These are phyloP conservation scores for Aquilaria yunnanensis DNA, from an alignment of 345 rosid genomes.

Conservation along the genomic window DNA sequence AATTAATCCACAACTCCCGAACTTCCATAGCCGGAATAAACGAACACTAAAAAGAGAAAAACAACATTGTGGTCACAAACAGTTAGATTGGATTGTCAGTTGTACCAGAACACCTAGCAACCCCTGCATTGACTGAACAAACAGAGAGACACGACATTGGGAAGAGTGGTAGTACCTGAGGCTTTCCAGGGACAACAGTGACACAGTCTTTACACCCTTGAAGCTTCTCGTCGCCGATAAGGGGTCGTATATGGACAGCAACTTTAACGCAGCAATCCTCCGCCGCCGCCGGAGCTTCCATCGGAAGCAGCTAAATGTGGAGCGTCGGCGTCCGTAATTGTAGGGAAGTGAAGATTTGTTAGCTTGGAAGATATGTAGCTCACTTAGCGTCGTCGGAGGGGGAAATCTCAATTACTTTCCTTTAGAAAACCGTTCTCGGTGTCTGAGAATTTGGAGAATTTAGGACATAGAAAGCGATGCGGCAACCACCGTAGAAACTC, in stretches of 20 bases:
- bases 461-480: conserved; percentile 37
- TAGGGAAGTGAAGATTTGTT: no score
- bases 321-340: conserved; percentile 2
- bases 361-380: no score
- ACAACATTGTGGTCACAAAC: conserved; percentile 13
- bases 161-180: conserved; percentile 59
- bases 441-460: conserved; percentile 21
- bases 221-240: conserved; percentile 81
- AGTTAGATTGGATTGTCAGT: conserved; percentile 13
- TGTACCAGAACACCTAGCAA: not conserved
- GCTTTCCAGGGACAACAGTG: conserved; percentile 78
- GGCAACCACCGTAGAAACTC: conserved; percentile 15
- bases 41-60: not conserved
- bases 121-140: not conserved
- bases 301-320: conserved; percentile 20
- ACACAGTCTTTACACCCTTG: conserved; percentile 98
- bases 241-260: conserved; percentile 95
- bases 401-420: conserved; percentile 11
- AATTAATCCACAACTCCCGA: conserved; percentile 13
- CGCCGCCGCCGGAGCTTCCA: conserved; percentile 42
- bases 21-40: not conserved
- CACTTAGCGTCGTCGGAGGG: not conserved
- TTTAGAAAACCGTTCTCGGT: conserved; percentile 22
- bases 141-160: conserved; percentile 14
- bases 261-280: conserved; percentile 97